Percentiles rank a stretch among this genome's conserved stretches.
Conservation (phyloP, 257 asterid species). For the Henckelia pumila region DNA sequence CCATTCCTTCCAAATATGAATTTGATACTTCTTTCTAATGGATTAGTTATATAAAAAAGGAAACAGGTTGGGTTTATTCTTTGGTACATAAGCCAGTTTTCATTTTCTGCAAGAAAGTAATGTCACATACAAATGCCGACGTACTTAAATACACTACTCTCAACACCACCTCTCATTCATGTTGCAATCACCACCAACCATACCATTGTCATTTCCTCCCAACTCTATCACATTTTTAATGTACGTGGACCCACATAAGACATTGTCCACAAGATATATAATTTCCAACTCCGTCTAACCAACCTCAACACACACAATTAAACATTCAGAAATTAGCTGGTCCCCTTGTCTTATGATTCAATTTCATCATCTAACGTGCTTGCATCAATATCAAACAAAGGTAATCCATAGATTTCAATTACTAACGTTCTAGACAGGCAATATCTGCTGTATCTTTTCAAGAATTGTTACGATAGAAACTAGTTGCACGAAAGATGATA, state of each 20-base stretch:
- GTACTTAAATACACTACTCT: background rate
- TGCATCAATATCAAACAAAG: constrained; percentile 1
- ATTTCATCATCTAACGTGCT: background rate
- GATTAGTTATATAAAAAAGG: background rate
- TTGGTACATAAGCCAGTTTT: background rate
- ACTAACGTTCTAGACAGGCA: background rate
- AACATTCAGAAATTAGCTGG: background rate
- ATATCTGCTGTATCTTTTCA: background rate
- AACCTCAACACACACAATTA: background rate
- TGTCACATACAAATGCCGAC: background rate
- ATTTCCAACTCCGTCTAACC: background rate
- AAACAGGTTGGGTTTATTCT: background rate
- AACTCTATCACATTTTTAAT: background rate
- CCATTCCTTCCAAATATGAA: background rate
- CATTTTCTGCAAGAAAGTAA: background rate
- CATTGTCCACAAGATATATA: background rate
- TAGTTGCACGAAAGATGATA: background rate
- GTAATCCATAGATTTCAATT: background rate
- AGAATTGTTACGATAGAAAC: background rate
- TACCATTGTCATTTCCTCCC: background rate
- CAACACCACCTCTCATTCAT: background rate
- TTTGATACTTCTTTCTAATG: background rate
- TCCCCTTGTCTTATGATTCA: background rate
- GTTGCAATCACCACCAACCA: background rate
- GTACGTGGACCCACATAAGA: background rate